A percentile compares a stretch with the other conserved stretches of the same genome.
These are phyloP conservation scores for Lepidium didymum DNA, from an alignment of 345 rosid genomes.

Conservation along the genomic window DNA sequence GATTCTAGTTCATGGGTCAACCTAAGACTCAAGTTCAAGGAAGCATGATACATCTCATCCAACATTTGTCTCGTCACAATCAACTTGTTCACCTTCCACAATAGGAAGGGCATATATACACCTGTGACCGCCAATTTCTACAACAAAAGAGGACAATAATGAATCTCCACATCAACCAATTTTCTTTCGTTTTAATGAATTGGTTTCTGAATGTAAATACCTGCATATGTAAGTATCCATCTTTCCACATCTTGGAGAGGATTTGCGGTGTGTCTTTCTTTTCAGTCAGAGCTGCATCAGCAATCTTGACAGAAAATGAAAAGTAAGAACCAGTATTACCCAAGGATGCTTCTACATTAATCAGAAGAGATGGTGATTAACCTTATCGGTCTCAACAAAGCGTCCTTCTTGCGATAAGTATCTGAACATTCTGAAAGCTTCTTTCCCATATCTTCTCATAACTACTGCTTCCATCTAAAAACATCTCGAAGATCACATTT, in stretches of 20 bases:
- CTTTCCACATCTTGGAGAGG: conserved; percentile 81
- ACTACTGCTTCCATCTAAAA: conserved; percentile 67
- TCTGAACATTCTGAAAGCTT: conserved; percentile 72
- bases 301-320: conserved; percentile 40
- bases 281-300: conserved; percentile 53
- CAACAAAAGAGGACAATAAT: background rate
- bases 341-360: background rate
- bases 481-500: background rate
- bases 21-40: conserved; percentile 63
- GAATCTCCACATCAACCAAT: background rate
- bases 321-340: background rate
- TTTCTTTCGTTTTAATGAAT: background rate
- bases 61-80: conserved; percentile 39
- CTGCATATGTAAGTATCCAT: conserved; percentile 77
- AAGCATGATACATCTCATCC: conserved; percentile 84
- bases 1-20: conserved; percentile 50
- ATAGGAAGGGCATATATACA: conserved; percentile 30
- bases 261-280: conserved; percentile 53
- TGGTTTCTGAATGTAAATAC: conserved; percentile 27
- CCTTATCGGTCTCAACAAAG: conserved; percentile 77
- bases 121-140: conserved; percentile 55
- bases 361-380: background rate
- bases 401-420: conserved; percentile 41
- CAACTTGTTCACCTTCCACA: conserved; percentile 74
- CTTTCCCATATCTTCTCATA: conserved; percentile 59